Percentiles rank a stretch among this genome's conserved stretches.
Conservation (phyloP, 2,329 filamentous ascomycete species). For the Leptographium wingfieldii region DNA sequence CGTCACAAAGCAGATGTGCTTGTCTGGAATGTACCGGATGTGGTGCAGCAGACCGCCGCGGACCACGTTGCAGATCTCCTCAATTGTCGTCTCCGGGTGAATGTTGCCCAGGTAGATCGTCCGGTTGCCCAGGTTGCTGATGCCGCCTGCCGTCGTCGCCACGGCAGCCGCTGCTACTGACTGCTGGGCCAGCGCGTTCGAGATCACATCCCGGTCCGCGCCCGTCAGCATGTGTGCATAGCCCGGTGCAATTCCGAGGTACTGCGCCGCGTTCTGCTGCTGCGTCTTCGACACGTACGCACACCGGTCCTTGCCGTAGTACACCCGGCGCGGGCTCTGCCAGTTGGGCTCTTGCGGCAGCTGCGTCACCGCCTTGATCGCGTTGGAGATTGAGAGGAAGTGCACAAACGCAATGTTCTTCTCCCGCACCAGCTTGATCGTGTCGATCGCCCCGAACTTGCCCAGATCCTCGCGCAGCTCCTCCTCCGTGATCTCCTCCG, state of each 20-base stretch:
- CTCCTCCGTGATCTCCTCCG: slow-evolving; percentile 81
- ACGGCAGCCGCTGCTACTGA: slow-evolving; percentile 94
- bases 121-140: slow-evolving; percentile 93
- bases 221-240: slow-evolving; percentile 95
- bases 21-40: slow-evolving; percentile 97
- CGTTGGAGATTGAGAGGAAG: slow-evolving; percentile 93
- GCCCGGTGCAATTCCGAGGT: slow-evolving; percentile 89
- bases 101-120: slow-evolving; percentile 99
- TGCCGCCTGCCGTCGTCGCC: slow-evolving; percentile 88
- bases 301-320: slow-evolving; percentile 97
- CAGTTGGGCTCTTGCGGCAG: slow-evolving; percentile 93
- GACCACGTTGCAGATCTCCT: slow-evolving; percentile 99
- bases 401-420: slow-evolving; percentile 98
- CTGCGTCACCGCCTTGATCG: slow-evolving; percentile 94
- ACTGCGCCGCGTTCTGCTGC: slow-evolving; percentile 97
- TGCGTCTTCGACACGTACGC: slow-evolving; percentile 99
- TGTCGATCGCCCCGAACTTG: slow-evolving; percentile 95
- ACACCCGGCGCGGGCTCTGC: slow-evolving; percentile 89
- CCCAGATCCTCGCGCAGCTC: slow-evolving; percentile 88
- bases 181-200: slow-evolving; percentile 89
- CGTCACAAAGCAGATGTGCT: slow-evolving; percentile 99
- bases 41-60: slow-evolving; percentile 91
- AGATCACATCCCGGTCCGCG: slow-evolving; percentile 91
- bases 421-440: slow-evolving; percentile 93
- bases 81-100: slow-evolving; percentile 95